phyloP scores from a whole-genome alignment of 805 yeast genomes.

The Pichia pseudocactophila region DNA sequence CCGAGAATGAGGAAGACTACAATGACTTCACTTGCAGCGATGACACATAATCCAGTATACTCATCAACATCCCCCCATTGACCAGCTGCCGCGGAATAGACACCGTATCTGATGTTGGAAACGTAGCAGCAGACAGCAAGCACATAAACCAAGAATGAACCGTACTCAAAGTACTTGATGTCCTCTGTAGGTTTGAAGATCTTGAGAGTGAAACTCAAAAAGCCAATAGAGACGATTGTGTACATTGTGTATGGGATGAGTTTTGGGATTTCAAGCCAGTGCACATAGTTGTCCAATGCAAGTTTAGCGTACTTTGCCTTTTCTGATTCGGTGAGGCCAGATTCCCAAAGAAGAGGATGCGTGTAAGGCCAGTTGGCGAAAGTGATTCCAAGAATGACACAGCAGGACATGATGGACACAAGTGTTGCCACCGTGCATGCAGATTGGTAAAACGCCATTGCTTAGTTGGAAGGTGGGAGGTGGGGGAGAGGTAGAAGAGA shows the following conservation, averaged over 20 bases:
- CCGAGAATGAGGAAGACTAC: slow-evolving; percentile 65
- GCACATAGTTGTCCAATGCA: slow-evolving; percentile 66
- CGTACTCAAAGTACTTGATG: slow-evolving; percentile 82
- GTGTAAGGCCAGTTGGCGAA: slow-evolving; percentile 80
- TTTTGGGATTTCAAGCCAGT: slow-evolving; percentile 60
- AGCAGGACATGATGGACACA: slow-evolving; percentile 34
- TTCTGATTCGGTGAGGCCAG: slow-evolving; percentile 40
- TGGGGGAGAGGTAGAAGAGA: neutral
- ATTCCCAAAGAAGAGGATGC: slow-evolving; percentile 59
- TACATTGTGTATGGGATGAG: slow-evolving; percentile 56
- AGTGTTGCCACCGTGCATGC: slow-evolving; percentile 28
- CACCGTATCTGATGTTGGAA: slow-evolving; percentile 79
- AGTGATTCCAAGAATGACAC: slow-evolving; percentile 74
- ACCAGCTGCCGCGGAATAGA: slow-evolving; percentile 56
- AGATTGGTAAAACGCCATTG: slow-evolving; percentile 21
- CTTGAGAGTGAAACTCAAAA: slow-evolving; percentile 65
- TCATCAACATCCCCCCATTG: slow-evolving; percentile 92
- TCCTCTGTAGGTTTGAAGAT: slow-evolving; percentile 84
- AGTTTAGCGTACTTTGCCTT: slow-evolving; percentile 30
- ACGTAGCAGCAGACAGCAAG: slow-evolving; percentile 70
- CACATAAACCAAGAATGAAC: slow-evolving; percentile 65
- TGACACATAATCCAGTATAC: slow-evolving; percentile 78
- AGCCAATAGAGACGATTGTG: slow-evolving; percentile 51
- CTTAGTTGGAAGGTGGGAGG: neutral
- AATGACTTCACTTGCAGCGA: slow-evolving; percentile 83